Percentiles rank a stretch among this genome's conserved stretches.
Conservation (phyloP, 1,284 basidiomycete genomes). For the Cutaneotrichosporon dermatis region DNA sequence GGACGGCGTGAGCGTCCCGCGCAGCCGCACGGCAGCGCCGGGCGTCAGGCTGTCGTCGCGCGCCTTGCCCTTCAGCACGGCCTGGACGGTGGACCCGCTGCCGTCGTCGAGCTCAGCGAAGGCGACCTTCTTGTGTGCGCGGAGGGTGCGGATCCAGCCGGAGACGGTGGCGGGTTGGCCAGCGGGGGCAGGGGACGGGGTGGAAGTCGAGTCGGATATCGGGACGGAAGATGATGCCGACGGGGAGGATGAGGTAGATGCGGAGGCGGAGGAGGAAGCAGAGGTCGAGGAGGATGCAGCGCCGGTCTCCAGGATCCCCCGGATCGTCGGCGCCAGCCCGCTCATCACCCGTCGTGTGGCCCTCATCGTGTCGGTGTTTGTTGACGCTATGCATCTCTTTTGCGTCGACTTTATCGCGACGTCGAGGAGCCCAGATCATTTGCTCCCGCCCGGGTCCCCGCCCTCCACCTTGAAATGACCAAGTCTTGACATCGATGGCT, state of each 20-base stretch:
- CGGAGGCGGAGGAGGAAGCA: background rate
- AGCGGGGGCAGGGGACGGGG: background rate
- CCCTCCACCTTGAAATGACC: no score
- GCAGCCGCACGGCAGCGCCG: slow-evolving; percentile 65
- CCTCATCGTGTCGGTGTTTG: background rate
- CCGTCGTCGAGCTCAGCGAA: slow-evolving; percentile 83
- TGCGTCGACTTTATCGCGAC: background rate
- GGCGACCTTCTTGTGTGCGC: slow-evolving; percentile 77
- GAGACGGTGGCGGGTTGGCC: slow-evolving; percentile 33
- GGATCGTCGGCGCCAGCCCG: slow-evolving; percentile 8
- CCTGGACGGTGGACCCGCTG: slow-evolving; percentile 67
- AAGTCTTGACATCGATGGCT: no score
- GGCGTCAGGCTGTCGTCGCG: slow-evolving; percentile 55
- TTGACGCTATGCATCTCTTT: background rate
- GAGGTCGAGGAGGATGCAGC: no score
- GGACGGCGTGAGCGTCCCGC: slow-evolving; percentile 62
- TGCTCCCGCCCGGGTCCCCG: slow-evolving; percentile 1
- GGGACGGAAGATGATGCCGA: background rate
- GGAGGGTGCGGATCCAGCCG: slow-evolving; percentile 79
- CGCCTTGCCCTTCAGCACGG: slow-evolving; percentile 59
- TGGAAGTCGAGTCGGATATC: background rate
- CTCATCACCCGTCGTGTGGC: background rate
- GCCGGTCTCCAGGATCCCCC: background rate
- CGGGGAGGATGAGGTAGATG: no score
- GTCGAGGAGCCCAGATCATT: background rate